Base-by-base conservation (phyloP, 768 basidiomycete genomes). In the Pulveroboletus frians region DNA sequence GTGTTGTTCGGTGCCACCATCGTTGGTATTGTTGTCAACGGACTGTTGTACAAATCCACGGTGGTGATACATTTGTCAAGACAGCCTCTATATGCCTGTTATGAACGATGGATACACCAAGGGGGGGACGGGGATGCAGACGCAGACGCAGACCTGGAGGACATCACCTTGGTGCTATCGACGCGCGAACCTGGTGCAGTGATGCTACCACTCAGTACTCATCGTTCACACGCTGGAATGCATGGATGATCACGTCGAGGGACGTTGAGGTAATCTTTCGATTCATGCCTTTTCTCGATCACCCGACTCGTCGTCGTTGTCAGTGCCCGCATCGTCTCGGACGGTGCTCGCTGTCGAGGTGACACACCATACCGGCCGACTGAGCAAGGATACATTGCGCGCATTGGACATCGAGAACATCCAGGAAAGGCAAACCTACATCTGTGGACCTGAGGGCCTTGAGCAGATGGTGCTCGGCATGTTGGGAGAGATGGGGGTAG, bases 181-280 rank as follows among this genome's bases (percentile, higher is more conserved):
- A 78, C 79, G 0, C 71, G 76, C 31, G 81, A 84, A 56, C 80
- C 80, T 0, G 68, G 76, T 1, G 69, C 81, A 4, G 52, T 80
- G 5, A 52, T 81, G 2, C 66, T 71, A 0, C 72, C n/a, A n/a
- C n/a, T n/a, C n/a, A n/a, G n/a, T n/a, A n/a, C n/a, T 84, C 26
- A 14, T 64, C 17, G 5, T 30, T 30, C 53, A 52, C 5, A 40
- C 56, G 6, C 39, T 52, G 36, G 41, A 45, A 36, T 11, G 15
- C 34, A 34, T 32, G 1, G 43, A 18, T n/a, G 31, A 51, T 26
- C 36, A 3, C 9, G 15, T n/a, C 18, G 41, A 49, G 32, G 27
- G 34, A 17, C 9, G 5, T n/a, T 35, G 3, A 39, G 37, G 53
- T 13, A 57, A 14, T 5, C 54, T 78, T 3, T 43, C 50, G 0